phyloP scores from a whole-genome alignment of 108 stramenopile species.

The Nitzschia putrida region DNA sequence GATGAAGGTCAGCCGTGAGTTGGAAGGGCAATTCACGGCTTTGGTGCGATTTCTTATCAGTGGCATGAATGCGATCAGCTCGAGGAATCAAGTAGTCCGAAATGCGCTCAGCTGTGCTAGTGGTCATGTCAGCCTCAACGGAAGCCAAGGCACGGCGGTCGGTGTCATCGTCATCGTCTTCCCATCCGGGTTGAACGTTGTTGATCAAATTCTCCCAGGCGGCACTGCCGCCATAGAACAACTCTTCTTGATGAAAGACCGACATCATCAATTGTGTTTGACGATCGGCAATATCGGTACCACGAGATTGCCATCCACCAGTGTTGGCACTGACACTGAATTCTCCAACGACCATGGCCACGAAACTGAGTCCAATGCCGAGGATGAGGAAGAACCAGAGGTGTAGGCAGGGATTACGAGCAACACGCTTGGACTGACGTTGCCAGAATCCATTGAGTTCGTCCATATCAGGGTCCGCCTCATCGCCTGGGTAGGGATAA shows the following conservation, averaged over 20 bases:
- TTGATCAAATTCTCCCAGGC: constrained; percentile 41
- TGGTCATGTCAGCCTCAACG: too few relatives aligned
- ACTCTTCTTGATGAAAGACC: constrained; percentile 10
- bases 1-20: constrained; percentile 1
- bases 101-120: not conserved
- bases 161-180: constrained; percentile 17
- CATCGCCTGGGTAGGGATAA: too few relatives aligned
- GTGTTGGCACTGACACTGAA: constrained; percentile 41
- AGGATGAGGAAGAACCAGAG: constrained; percentile 15
- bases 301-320: constrained; percentile 47
- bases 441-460: not conserved
- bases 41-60: not conserved
- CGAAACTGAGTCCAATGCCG: constrained; percentile 12
- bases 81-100: not conserved
- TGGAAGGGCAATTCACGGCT: constrained; percentile 1
- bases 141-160: not conserved
- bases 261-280: constrained; percentile 37
- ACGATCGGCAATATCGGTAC: constrained; percentile 48
- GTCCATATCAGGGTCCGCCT: too few relatives aligned
- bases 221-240: constrained; percentile 29
- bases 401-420: constrained; percentile 21
- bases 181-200: constrained; percentile 42
- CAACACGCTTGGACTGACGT: constrained; percentile 17
- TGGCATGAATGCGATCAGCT: not conserved
- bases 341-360: constrained; percentile 42